phyloP scores from a whole-genome alignment of 2,329 filamentous ascomycete species.

The Colletotrichum sp. region DNA sequence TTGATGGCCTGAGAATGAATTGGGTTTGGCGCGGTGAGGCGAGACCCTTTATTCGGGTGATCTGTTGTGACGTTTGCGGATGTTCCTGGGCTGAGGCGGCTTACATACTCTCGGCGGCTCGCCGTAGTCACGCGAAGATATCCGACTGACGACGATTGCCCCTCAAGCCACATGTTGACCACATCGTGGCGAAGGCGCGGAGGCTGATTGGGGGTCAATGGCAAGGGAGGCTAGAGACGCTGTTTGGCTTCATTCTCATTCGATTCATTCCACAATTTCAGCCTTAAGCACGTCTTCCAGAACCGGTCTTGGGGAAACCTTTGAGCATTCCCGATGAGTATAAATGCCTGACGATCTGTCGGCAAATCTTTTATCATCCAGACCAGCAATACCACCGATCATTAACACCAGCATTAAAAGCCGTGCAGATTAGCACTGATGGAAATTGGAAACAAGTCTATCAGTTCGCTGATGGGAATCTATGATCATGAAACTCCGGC shows the following conservation, averaged over 20 bases:
- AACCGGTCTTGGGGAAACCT: not conserved
- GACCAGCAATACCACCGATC: not conserved
- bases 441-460: not conserved
- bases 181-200: not conserved
- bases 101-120: not conserved
- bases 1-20: not conserved
- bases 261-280: not conserved
- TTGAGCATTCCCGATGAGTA: not conserved
- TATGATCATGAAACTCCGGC: not conserved
- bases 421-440: not conserved
- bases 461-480: not conserved
- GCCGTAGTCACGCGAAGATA: not conserved
- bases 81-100: not conserved
- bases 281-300: not conserved
- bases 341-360: not conserved
- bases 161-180: not conserved
- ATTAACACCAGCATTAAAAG: not conserved
- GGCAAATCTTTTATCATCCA: not conserved
- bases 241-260: not conserved
- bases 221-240: fast-evolving
- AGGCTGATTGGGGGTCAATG: not conserved
- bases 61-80: not conserved
- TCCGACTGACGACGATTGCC: not conserved
- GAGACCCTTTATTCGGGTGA: not conserved
- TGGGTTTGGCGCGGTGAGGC: not conserved